phyloP scores from a whole-genome alignment of 1,139 yeast genomes.

The Suhomyces atakaporum region DNA sequence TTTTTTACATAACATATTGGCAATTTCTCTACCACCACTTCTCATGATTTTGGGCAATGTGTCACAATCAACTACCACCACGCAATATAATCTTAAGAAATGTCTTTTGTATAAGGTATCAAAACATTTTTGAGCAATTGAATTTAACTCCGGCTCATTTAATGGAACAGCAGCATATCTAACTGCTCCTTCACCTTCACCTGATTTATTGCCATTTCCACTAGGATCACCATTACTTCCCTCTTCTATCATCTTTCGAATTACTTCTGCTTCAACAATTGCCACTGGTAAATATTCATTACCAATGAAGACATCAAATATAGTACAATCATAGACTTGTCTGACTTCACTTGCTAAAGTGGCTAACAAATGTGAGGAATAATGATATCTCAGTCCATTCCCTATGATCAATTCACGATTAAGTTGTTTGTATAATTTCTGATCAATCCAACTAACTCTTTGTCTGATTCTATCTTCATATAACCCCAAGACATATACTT shows the following conservation, averaged over 20 bases:
- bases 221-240: slow-evolving; percentile 10
- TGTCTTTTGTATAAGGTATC: slow-evolving; percentile 70
- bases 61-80: slow-evolving; percentile 77
- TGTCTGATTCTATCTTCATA: slow-evolving; percentile 93
- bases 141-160: slow-evolving; percentile 63
- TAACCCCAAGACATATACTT: slow-evolving; percentile 82
- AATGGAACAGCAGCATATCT: slow-evolving; percentile 42
- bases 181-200: slow-evolving; percentile 18
- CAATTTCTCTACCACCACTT: slow-evolving; percentile 87
- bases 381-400: slow-evolving; percentile 63
- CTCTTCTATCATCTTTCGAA: slow-evolving; percentile 40
- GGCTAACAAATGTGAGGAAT: slow-evolving; percentile 79
- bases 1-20: slow-evolving; percentile 88
- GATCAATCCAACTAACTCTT: slow-evolving; percentile 63
- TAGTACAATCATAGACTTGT: slow-evolving; percentile 85
- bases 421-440: slow-evolving; percentile 37
- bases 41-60: slow-evolving; percentile 80
- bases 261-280: slow-evolving; percentile 81
- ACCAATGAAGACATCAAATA: slow-evolving; percentile 84
- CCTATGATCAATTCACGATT: slow-evolving; percentile 37
- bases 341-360: slow-evolving; percentile 83
- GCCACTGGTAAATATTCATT: slow-evolving; percentile 86
- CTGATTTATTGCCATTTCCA: slow-evolving; percentile 14
- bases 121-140: slow-evolving; percentile 74
- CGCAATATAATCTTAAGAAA: slow-evolving; percentile 77